Base-by-base conservation (phyloP, 2,329 filamentous ascomycete genomes). In the Camillea tinctor region DNA sequence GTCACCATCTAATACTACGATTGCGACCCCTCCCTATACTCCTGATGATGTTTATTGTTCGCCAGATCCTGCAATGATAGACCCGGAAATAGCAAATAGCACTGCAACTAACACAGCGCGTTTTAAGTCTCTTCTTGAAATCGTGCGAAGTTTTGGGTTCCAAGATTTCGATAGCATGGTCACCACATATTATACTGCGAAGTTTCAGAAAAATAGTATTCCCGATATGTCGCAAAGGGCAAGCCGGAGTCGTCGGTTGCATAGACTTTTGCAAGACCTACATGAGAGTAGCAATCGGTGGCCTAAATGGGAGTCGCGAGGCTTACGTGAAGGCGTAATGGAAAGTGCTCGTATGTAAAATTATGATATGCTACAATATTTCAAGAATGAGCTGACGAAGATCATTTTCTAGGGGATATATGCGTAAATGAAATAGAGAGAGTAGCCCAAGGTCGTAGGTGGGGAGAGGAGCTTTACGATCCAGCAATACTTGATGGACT, bases 271-370 rank as follows among this genome's bases (percentile, higher is more conserved):
- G 15, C 51, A 58, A 36, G 52, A 54, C 4, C 26, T 58, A 22
- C 17, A 21, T n/a, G 52, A 54, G 20, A 44, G 56, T n/a, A 58
- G 56, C 51, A 36, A 50, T 5, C 48, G 26, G 20, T 58, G 56
- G 56, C 36, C 56, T 15, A 50, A 50, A 44, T 58, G 56, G 56
- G 56, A 58, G 40, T 54, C 56, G n/a, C 51, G 56, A 30, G 52
- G 56, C 17, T 22, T 58, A 9, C 30, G 36, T 17, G 56, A 58
- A 17, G 30, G 56, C n/a, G 50, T 51, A 1, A 44, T 58, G 48
- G 51, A 58, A 23, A 21, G 15, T 21, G 49, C 56, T n/a, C 50
- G 56, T 58, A 19, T 50, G 51, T 57, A 11, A 17, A 20, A 20
- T 50, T 30, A n/a, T 6, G 13, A 13, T 9, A 24, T 24, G 5